Evolutionary conservation across 208 protist genomes (phyloP).

Genomic region (Vickermania ingenoplastis): DNA sequence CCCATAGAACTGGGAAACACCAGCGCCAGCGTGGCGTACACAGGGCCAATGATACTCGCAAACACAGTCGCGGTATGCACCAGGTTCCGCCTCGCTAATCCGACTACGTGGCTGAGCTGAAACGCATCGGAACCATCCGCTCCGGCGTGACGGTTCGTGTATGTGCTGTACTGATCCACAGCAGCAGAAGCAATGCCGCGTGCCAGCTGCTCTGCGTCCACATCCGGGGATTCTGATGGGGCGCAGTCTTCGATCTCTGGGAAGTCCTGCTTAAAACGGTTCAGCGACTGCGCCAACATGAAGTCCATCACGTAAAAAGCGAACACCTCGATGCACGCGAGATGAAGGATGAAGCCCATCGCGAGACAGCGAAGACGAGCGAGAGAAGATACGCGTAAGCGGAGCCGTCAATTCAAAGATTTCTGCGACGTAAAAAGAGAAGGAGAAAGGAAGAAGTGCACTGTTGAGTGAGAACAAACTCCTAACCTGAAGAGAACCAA

Average conservation of each 20-base stretch:
- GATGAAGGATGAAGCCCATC: no score
- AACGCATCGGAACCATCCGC: not conserved
- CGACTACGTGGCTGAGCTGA: conserved; percentile 3
- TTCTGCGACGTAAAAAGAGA: no score
- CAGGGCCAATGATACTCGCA: conserved; percentile 33
- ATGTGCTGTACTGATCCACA: conserved; percentile 42
- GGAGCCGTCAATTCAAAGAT: no score
- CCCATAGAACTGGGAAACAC: conserved; percentile 38
- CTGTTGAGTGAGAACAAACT: no score
- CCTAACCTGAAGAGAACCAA: no score
- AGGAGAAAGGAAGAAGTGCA: no score
- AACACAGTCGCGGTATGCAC: conserved; percentile 52
- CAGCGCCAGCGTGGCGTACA: conserved; percentile 26
- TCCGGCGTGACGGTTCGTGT: conserved; percentile 16
- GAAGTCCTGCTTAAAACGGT: conserved; percentile 39
- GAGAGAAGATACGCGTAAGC: no score
- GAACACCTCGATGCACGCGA: conserved; percentile 26
- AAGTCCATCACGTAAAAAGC: conserved; percentile 53
- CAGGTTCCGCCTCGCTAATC: conserved; percentile 11
- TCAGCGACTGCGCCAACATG: conserved; percentile 39
- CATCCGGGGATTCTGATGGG: conserved; percentile 43
- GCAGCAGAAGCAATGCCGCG: conserved; percentile 40
- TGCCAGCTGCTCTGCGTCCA: conserved; percentile 49
- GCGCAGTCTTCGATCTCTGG: conserved; percentile 65
- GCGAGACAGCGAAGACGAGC: no score